Percentiles rank a stretch among this genome's conserved stretches.
These are phyloP conservation scores for Talaromyces albobiverticillius DNA, from an alignment of 2,329 filamentous ascomycete species.

Conservation along the genomic window DNA sequence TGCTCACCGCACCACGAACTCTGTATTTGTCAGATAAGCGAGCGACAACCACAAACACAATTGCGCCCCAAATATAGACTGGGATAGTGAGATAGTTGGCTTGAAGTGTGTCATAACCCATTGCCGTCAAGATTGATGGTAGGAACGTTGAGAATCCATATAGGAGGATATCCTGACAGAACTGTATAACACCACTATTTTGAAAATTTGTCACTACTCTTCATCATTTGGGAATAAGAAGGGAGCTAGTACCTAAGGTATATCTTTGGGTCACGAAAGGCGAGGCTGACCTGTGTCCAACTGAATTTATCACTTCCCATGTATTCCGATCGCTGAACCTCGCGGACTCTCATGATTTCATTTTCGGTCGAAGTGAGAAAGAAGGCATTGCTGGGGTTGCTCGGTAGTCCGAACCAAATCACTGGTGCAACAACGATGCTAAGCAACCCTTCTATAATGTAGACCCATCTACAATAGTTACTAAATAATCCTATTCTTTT, in stretches of 20 bases:
- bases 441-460: slow-evolving; percentile 62
- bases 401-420: slow-evolving; percentile 60
- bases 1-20: slow-evolving; percentile 18
- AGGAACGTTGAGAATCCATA: slow-evolving; percentile 19
- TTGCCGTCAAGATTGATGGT: slow-evolving; percentile 40
- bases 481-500: not conserved
- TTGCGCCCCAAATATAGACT: slow-evolving; percentile 23
- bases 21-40: slow-evolving; percentile 23
- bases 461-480: slow-evolving; percentile 42
- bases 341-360: slow-evolving; percentile 29
- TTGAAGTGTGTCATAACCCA: slow-evolving; percentile 38
- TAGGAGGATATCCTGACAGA: not conserved
- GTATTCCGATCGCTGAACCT: slow-evolving; percentile 58
- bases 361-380: slow-evolving; percentile 68
- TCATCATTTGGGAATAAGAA: not conserved
- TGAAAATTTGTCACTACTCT: too few relatives aligned
- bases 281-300: slow-evolving; percentile 30
- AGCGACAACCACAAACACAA: slow-evolving; percentile 20
- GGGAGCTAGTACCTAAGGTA: slow-evolving; percentile 36
- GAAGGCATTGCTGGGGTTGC: slow-evolving; percentile 70
- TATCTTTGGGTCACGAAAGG: slow-evolving; percentile 37
- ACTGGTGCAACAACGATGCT: slow-evolving; percentile 64
- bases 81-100: slow-evolving; percentile 43
- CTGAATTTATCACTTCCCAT: slow-evolving; percentile 21
- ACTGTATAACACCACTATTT: not conserved